These are phyloP conservation scores for Rhodocollybia butyracea DNA, from an alignment of 768 basidiomycete species.

Conservation along the genomic window DNA sequence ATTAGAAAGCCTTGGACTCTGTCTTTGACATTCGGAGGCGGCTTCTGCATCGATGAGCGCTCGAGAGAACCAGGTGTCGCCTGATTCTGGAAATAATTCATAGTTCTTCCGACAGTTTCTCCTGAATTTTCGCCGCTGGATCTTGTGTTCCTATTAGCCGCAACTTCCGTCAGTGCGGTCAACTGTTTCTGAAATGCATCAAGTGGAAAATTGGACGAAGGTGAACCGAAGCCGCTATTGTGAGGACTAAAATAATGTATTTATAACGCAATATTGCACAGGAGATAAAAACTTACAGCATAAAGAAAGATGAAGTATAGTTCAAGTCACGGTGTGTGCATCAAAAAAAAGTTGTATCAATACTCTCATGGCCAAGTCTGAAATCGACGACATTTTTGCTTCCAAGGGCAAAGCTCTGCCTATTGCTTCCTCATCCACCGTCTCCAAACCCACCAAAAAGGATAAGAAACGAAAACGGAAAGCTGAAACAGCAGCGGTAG, in stretches of 20 bases:
- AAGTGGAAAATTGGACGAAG: conserved; percentile 32
- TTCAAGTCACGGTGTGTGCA: too few species aligned
- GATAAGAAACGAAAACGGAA: conserved; percentile 31
- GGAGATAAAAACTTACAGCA: conserved; percentile 23
- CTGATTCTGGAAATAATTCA: conserved; percentile 23
- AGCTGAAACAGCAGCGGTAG: neutral
- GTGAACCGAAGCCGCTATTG: neutral
- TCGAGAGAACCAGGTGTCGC: conserved; percentile 38
- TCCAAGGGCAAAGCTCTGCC: conserved; percentile 38
- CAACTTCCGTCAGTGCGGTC: conserved; percentile 58
- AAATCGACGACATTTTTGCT: conserved; percentile 87
- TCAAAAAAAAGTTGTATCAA: too few species aligned
- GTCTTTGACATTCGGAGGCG: conserved; percentile 39
- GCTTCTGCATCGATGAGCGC: conserved; percentile 38
- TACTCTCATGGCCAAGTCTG: conserved; percentile 49
- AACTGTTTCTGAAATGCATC: conserved; percentile 78
- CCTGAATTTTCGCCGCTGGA: conserved; percentile 64
- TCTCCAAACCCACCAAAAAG: conserved; percentile 26
- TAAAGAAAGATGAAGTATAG: too few species aligned
- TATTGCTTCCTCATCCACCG: conserved; percentile 21
- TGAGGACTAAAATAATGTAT: neutral
- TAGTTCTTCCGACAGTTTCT: conserved; percentile 63
- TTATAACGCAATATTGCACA: neutral
- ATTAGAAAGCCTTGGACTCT: conserved; percentile 59
- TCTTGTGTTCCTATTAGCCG: conserved; percentile 13